Base-by-base conservation (phyloP, 2,329 filamentous ascomycete species). In the Paraphoma sp. region DNA sequence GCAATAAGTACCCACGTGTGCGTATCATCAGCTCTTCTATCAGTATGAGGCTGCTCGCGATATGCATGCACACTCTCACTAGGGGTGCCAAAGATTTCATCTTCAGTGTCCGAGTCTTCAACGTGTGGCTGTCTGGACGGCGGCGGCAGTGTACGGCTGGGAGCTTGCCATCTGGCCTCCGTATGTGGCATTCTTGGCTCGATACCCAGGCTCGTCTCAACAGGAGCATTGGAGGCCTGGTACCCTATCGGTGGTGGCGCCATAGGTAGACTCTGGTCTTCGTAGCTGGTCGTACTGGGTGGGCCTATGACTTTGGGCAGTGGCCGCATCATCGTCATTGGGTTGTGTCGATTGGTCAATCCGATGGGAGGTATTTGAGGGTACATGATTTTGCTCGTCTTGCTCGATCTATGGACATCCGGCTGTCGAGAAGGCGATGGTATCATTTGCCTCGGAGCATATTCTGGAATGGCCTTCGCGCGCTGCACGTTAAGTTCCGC, bases 41-140 rank as follows among this genome's bases (percentile, higher is more conserved):
- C 54, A 6, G 56, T 44, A 43, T 64, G 54, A 8, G 62, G 36
- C 1, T 50, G 18, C 29, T 44, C 42, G 11, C 14, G 9, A 11
- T 3, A 6, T 4, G 28, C 6, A 12, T 29, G 30, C 12, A 18
- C 28, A 17, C 12, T 17, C 4, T 12, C 18, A 43, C 1, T 7
- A 6, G 36, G 38, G 10, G 23, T 46, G 10, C 23, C 28, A 45
- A 28, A 38, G 5, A 51, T 12, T 16, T 63, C 57, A 10, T 60
- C 59, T 23, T 63, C 57, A 4, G 54, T 53, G n/a, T 57, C 56
- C 4, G 45, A 56, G 16, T 14, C 30, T 29, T 60, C 54, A 2
- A 16, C 33, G 5, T 46, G 23, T 11, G 6, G n/a, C 23, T 44
- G 29, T 33, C 31, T 56, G 18, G 52, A 33, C 29, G 41, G 45